Conservation (phyloP, 192 early-diverging fungal genomes). For the Podila horticola region DNA sequence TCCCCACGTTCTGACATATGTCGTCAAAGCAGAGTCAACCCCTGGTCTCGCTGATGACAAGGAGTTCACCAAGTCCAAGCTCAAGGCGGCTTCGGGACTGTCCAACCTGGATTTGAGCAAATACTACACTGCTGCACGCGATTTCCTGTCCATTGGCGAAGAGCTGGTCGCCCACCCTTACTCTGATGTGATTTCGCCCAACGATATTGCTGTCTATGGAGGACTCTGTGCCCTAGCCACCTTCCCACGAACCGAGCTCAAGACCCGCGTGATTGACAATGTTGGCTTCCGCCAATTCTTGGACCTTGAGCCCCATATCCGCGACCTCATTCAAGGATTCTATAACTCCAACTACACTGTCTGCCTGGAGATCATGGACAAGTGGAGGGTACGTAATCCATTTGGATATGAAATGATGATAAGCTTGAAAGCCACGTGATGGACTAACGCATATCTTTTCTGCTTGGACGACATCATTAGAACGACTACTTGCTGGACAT, state of each 20-base stretch:
- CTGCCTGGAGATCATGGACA: constrained; percentile 74
- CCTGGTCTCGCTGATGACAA: constrained; percentile 71
- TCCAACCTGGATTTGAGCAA: constrained; percentile 68
- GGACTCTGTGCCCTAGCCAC: constrained; percentile 82
- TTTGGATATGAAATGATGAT: background rate
- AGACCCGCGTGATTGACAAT: constrained; percentile 77
- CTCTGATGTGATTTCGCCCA: constrained; percentile 70
- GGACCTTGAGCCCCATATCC: constrained; percentile 85
- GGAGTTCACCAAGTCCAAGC: constrained; percentile 62
- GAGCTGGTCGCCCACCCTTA: constrained; percentile 32
- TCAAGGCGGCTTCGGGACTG: constrained; percentile 74
- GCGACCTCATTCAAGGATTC: constrained; percentile 76
- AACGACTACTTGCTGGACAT: constrained; percentile 72
- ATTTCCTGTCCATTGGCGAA: constrained; percentile 60
- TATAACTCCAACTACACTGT: constrained; percentile 78
- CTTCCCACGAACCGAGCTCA: constrained; percentile 77
- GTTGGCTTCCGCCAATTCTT: constrained; percentile 77
- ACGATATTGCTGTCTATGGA: constrained; percentile 87
- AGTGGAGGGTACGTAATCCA: constrained; percentile 65
- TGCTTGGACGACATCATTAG: constrained; percentile 13
- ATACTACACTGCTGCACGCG: constrained; percentile 68
- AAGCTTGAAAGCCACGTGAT: background rate
- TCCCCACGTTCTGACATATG: constrained; percentile 74
- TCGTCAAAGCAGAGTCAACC: constrained; percentile 74
- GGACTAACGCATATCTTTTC: background rate